Conservation (phyloP, 2,329 filamentous ascomycete species). For the Pseudopithomyces maydicus region DNA sequence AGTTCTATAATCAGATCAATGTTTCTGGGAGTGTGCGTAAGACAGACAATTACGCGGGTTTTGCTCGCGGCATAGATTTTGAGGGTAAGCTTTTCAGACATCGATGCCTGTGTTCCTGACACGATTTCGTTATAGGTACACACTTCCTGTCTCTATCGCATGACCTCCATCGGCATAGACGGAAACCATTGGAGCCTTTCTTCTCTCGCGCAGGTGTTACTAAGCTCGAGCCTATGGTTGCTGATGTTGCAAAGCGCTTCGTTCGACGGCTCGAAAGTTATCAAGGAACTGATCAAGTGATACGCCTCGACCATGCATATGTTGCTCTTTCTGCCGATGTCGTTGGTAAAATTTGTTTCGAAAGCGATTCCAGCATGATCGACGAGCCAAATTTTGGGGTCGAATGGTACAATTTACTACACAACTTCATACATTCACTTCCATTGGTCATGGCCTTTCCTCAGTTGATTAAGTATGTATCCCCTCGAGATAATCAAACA, state of each 20-base stretch:
- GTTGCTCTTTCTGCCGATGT: slow-evolving; percentile 9
- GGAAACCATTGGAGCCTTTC: slow-evolving; percentile 32
- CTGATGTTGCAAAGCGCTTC: slow-evolving; percentile 15
- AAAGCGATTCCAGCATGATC: slow-evolving; percentile 3
- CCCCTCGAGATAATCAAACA: background rate
- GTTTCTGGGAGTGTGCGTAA: slow-evolving; percentile 15
- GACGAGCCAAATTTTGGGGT: slow-evolving; percentile 5
- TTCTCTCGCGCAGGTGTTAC: slow-evolving; percentile 30
- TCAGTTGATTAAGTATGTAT: slow-evolving; percentile 3
- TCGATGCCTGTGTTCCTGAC: background rate
- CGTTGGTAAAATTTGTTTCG: slow-evolving; percentile 2
- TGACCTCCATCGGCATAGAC: slow-evolving; percentile 28
- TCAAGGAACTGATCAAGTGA: slow-evolving; percentile 10
- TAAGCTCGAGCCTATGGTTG: slow-evolving; percentile 23
- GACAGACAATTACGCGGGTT: slow-evolving; percentile 23
- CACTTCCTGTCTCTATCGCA: slow-evolving; percentile 26
- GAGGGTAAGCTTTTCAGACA: slow-evolving; percentile 18
- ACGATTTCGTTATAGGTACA: slow-evolving; percentile 7
- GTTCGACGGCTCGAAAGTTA: slow-evolving; percentile 11
- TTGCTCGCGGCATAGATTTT: slow-evolving; percentile 24
- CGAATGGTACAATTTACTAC: slow-evolving; percentile 4
- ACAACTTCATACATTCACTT: slow-evolving; percentile 6
- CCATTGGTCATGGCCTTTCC: slow-evolving; percentile 4
- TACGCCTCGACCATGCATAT: slow-evolving; percentile 23
- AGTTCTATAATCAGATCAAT: slow-evolving; percentile 33